These are phyloP conservation scores for Achlya hypogyna DNA, from an alignment of 352 stramenopile species.

Conservation along the genomic window DNA sequence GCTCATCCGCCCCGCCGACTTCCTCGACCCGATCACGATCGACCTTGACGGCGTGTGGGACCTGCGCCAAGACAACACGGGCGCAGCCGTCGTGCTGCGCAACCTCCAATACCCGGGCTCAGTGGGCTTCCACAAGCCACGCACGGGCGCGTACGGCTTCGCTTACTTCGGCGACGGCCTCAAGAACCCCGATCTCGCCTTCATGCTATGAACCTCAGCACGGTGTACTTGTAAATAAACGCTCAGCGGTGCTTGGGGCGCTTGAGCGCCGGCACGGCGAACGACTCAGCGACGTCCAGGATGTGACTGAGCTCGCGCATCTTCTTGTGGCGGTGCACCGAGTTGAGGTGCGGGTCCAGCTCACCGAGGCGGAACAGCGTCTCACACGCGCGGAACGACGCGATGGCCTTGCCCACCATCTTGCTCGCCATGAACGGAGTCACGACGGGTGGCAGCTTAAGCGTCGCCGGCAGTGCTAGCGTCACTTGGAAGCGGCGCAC, in stretches of 20 bases:
- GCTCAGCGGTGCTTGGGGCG: too few species aligned
- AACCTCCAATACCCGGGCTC: slow-evolving; percentile 56
- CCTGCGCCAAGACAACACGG: slow-evolving; percentile 55
- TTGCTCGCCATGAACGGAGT: slow-evolving; percentile 48
- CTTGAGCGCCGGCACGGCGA: background rate
- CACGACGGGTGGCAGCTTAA: slow-evolving; percentile 38
- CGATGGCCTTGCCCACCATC: slow-evolving; percentile 41
- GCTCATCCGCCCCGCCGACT: slow-evolving; percentile 53
- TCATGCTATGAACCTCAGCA: slow-evolving; percentile 18
- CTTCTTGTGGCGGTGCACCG: slow-evolving; percentile 40
- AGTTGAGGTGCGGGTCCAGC: slow-evolving; percentile 62
- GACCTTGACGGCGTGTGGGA: slow-evolving; percentile 59
- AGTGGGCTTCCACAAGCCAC: slow-evolving; percentile 54
- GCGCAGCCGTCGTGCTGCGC: slow-evolving; percentile 44
- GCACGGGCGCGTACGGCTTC: slow-evolving; percentile 40
- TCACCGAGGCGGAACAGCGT: slow-evolving; percentile 38
- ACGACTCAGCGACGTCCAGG: slow-evolving; percentile 32
- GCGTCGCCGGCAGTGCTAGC: slow-evolving; percentile 41
- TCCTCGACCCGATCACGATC: slow-evolving; percentile 55
- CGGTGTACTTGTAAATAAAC: too few species aligned
- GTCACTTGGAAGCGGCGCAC: slow-evolving; percentile 39
- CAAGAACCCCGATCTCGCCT: slow-evolving; percentile 35
- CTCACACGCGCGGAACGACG: slow-evolving; percentile 49
- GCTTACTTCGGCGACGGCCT: slow-evolving; percentile 74
- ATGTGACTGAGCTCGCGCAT: slow-evolving; percentile 49